Evolutionary conservation across 768 basidiomycete species (phyloP).

Genomic region (Boletellus sp.): DNA sequence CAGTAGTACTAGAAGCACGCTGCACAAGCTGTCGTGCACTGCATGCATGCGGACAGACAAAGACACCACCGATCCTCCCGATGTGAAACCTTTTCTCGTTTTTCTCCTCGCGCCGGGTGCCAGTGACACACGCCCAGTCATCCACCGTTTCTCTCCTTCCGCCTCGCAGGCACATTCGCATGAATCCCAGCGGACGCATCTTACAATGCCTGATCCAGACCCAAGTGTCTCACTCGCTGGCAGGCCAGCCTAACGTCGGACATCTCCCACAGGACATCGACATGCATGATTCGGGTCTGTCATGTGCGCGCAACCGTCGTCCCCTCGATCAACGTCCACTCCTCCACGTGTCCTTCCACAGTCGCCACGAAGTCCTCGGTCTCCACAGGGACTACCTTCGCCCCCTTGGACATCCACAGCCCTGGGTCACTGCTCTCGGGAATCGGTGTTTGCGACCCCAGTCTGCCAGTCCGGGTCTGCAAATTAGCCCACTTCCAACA

Average conservation of each 20-base stretch:
- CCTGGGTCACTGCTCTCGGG: too few species aligned
- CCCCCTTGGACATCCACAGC: slow-evolving; percentile 22
- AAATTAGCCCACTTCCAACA: too few species aligned
- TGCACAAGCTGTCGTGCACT: too few species aligned
- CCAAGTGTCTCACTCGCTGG: slow-evolving; percentile 5
- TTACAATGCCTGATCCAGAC: slow-evolving; percentile 22
- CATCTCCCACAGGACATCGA: slow-evolving; percentile 6
- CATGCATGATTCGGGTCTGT: slow-evolving; percentile 13
- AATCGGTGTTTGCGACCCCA: too few species aligned
- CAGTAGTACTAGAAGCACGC: too few species aligned
- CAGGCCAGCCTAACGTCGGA: slow-evolving; percentile 1
- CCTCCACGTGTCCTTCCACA: slow-evolving; percentile 7
- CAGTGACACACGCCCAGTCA: slow-evolving; percentile 24
- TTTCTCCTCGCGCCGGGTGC: slow-evolving; percentile 14
- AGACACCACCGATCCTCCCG: slow-evolving; percentile 13
- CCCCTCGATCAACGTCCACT: slow-evolving; percentile 5
- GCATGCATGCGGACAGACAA: slow-evolving; percentile 26
- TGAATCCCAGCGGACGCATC: slow-evolving; percentile 25
- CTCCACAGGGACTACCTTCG: slow-evolving; percentile 13
- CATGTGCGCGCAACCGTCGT: slow-evolving; percentile 1
- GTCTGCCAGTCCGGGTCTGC: too few species aligned
- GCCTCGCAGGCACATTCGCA: slow-evolving; percentile 20
- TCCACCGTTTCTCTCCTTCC: slow-evolving; percentile 23
- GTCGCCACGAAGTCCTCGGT: slow-evolving; percentile 17
- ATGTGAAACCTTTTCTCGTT: slow-evolving; percentile 23